Evolutionary conservation across 352 stramenopile genomes (phyloP).

Genomic region (Globisporangium takayamanum): DNA sequence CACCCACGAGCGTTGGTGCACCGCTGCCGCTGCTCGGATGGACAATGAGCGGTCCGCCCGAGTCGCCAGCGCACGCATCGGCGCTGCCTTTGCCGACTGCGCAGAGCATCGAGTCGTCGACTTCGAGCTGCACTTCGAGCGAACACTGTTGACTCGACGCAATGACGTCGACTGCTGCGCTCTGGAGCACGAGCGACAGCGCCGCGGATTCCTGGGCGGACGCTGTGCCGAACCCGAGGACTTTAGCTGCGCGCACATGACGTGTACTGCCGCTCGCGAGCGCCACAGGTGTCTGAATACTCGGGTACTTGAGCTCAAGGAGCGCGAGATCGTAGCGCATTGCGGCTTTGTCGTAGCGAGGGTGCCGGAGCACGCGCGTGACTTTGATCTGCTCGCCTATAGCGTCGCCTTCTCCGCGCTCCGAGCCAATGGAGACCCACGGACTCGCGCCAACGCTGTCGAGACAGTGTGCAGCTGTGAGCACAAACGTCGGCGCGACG

Average conservation of each 20-base stretch:
- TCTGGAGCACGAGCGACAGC: neutral
- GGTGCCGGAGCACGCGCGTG: neutral
- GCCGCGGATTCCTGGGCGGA: neutral
- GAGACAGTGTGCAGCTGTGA: conserved; percentile 1
- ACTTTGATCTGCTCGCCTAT: conserved; percentile 6
- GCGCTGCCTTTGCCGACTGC: neutral
- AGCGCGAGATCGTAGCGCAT: conserved; percentile 1
- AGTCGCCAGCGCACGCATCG: conserved; percentile 4
- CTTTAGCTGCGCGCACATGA: neutral
- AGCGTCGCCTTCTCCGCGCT: neutral
- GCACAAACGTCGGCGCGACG: neutral
- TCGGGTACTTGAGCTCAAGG: conserved; percentile 1
- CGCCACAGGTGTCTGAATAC: neutral
- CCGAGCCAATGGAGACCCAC: conserved; percentile 1
- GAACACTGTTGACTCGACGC: neutral
- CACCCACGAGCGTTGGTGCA: neutral
- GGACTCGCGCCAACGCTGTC: neutral
- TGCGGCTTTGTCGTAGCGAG: neutral
- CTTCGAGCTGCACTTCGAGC: neutral
- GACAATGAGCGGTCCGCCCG: neutral
- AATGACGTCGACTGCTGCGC: neutral
- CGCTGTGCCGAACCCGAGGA: neutral
- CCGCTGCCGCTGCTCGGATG: neutral
- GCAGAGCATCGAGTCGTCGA: conserved; percentile 7
- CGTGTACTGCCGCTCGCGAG: neutral